Percentiles rank a stretch among this genome's conserved stretches.
Evolutionary conservation across 495 filamentous ascomycete genomes (phyloP).

Genomic region (Sphaerosporella brunnea): DNA sequence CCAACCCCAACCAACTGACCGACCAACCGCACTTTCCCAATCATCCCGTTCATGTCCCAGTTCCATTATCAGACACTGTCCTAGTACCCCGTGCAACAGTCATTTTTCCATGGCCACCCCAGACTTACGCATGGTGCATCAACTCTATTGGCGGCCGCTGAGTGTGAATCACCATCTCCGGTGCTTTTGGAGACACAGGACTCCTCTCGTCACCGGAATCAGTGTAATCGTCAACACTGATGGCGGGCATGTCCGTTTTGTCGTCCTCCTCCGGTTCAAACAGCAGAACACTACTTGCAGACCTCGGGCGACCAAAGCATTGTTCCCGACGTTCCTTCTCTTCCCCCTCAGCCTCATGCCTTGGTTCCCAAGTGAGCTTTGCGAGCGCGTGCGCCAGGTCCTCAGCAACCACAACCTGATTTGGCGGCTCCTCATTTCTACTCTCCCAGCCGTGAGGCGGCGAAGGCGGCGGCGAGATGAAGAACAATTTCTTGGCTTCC

Average conservation of each 20-base stretch:
- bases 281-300: slow-evolving; percentile 31
- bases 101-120: too few species aligned
- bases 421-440: slow-evolving; percentile 75
- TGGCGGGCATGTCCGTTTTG: slow-evolving; percentile 47
- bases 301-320: slow-evolving; percentile 31
- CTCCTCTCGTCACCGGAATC: slow-evolving; percentile 36
- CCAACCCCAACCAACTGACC: not conserved
- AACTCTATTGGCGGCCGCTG: slow-evolving; percentile 75
- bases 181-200: slow-evolving; percentile 35
- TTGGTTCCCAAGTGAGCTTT: slow-evolving; percentile 32
- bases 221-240: slow-evolving; percentile 79
- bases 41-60: not conserved
- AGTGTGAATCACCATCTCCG: slow-evolving; percentile 43
- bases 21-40: not conserved
- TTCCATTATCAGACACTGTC: not conserved
- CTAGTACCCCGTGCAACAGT: too few species aligned
- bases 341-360: not conserved
- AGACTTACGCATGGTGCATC: too few species aligned
- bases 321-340: not conserved
- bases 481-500: slow-evolving; percentile 79
- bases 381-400: slow-evolving; percentile 70
- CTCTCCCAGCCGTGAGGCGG: slow-evolving; percentile 91
- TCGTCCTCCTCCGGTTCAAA: slow-evolving; percentile 18
- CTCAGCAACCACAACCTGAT: slow-evolving; percentile 79
- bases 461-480: slow-evolving; percentile 82